These are phyloP conservation scores for Sicyos baderoa DNA, from an alignment of 306 rosid genomes.

Conservation along the genomic window DNA sequence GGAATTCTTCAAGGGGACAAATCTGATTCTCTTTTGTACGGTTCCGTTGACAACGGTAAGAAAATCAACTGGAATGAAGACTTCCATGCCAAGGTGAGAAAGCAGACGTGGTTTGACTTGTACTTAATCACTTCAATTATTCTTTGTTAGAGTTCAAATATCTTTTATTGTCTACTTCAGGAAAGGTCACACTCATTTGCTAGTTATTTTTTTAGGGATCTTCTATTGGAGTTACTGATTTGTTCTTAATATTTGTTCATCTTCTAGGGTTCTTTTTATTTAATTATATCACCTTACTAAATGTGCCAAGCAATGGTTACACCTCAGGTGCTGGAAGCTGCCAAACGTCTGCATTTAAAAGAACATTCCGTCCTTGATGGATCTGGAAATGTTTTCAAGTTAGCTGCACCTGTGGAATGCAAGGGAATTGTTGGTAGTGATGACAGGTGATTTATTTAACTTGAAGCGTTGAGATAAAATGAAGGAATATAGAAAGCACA, in stretches of 20 bases:
- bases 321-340: slow-evolving; percentile 78
- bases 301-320: slow-evolving; percentile 23
- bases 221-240: neutral
- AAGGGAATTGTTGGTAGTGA: slow-evolving; percentile 99
- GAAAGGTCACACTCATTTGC: neutral
- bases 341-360: slow-evolving; percentile 82
- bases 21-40: slow-evolving; percentile 89
- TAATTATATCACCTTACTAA: slow-evolving; percentile 9
- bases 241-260: neutral
- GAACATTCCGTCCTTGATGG: slow-evolving; percentile 86
- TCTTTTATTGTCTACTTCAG: slow-evolving; percentile 1
- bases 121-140: slow-evolving; percentile 16
- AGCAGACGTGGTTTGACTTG: slow-evolving; percentile 14
- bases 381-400: slow-evolving; percentile 73
- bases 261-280: neutral
- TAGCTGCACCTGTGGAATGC: slow-evolving; percentile 99
- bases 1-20: slow-evolving; percentile 99
- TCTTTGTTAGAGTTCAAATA: neutral
- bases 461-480: neutral
- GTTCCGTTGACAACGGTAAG: slow-evolving; percentile 98
- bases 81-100: slow-evolving; percentile 86
- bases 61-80: slow-evolving; percentile 96
- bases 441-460: slow-evolving; percentile 54
- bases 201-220: neutral
- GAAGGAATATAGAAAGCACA: neutral